Base-by-base conservation (phyloP, 805 yeast genomes). In the Pichia manshurica region DNA sequence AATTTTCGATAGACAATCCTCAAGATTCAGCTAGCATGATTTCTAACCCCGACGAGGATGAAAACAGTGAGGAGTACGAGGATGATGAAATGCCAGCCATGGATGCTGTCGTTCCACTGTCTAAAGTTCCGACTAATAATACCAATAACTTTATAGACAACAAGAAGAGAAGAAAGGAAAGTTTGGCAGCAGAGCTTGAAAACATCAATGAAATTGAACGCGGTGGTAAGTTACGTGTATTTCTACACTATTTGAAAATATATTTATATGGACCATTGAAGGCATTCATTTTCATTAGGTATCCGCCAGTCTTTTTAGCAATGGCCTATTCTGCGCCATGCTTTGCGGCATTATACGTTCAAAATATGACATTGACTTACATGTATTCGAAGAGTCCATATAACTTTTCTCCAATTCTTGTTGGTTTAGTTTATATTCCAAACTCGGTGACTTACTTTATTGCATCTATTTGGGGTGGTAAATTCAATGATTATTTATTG, bases 391-490 rank as follows among this genome's bases (percentile, higher is more conserved):
- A 73, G 19, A 63, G 67, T 0, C 96, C 96, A 3, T 87, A 87
- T 63, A 77, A 79, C 57, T 88, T 84, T 70, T 67, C 70, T 31
- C 65, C 85, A 0, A 64, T 86, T 42, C 71, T 81, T 47, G 74
- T 83, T 42, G 96, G 96, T 31, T 70, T 87, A 23, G 72, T 85
- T 47, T 87, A 86, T 66, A 79, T 87, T 31, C 96, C 96, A 33
- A 87, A 87, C 62, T 86, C 95, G 0, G 76, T 86, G 22, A 78
- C 90, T 0, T 87, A 87, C 59, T 65, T 87, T 33, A 55, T 82
- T 41, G 91, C 95, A 0, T 82, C 91, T 0, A 66, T 88, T n/a
- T 70, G 77, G 51, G 95, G 95, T 33, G 96, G 96, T 3, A 73
- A 72, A 52, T 87, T 91, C 84, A 81, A 80, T 45, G 96, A 87